Percentiles rank a stretch among this genome's conserved stretches.
phyloP scores from a whole-genome alignment of 306 rosid genomes.

The Bauhinia variegata region DNA sequence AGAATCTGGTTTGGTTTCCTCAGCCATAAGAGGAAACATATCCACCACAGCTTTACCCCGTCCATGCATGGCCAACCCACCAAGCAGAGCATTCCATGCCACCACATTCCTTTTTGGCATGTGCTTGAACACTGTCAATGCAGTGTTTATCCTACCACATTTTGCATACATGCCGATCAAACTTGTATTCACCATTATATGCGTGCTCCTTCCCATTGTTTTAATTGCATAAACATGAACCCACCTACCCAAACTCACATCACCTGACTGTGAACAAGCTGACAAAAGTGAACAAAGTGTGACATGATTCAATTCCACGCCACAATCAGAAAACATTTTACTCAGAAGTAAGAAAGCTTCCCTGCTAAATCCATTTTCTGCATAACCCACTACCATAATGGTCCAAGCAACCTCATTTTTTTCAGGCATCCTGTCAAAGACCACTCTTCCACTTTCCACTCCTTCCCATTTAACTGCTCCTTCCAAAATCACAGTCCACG shows the following conservation, averaged over 20 bases:
- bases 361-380: conserved; percentile 50
- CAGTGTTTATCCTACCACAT: conserved; percentile 62
- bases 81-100: conserved; percentile 81
- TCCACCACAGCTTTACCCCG: conserved; percentile 48
- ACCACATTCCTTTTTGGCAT: conserved; percentile 59
- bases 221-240: conserved; percentile 69
- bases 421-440: conserved; percentile 73
- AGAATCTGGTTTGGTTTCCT: conserved; percentile 67
- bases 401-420: conserved; percentile 87
- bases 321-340: conserved; percentile 59
- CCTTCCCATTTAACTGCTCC: conserved; percentile 67
- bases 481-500: conserved; percentile 78
- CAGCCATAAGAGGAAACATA: conserved; percentile 58
- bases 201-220: conserved; percentile 49
- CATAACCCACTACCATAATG: conserved; percentile 61
- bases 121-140: conserved; percentile 48
- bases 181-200: conserved; percentile 64
- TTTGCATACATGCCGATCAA: conserved; percentile 77
- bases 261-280: conserved; percentile 65
- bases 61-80: conserved; percentile 81
- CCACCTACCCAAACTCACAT: conserved; percentile 61
- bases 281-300: too few relatives aligned
- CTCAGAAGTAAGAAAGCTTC: conserved; percentile 54
- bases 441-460: conserved; percentile 55
- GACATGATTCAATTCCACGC: conserved; percentile 56